Percentiles rank a stretch among this genome's conserved stretches.
These are phyloP conservation scores for Stagonosporopsis cucurbitacearum DNA, from an alignment of 2,329 filamentous ascomycete species.

Conservation along the genomic window DNA sequence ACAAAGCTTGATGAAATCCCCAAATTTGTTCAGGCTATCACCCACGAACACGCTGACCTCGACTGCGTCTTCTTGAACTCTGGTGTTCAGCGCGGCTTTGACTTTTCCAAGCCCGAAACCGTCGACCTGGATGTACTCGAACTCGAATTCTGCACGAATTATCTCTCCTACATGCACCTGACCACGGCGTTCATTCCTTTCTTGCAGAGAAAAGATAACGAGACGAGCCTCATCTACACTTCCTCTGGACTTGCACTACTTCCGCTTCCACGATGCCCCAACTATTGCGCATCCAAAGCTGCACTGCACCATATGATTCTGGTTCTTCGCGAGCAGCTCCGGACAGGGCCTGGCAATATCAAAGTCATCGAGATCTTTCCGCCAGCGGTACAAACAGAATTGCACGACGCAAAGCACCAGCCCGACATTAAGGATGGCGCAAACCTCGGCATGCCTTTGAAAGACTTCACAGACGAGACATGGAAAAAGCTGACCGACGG, in stretches of 20 bases:
- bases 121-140: slow-evolving; percentile 54
- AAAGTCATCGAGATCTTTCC: slow-evolving; percentile 64
- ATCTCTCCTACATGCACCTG: slow-evolving; percentile 57
- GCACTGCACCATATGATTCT: slow-evolving; percentile 63
- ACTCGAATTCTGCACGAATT: slow-evolving; percentile 59
- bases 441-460: slow-evolving; percentile 61
- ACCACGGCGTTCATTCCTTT: slow-evolving; percentile 59
- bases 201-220: slow-evolving; percentile 53
- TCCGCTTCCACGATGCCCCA: slow-evolving; percentile 56
- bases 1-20: slow-evolving; percentile 57
- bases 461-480: slow-evolving; percentile 59
- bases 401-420: slow-evolving; percentile 63
- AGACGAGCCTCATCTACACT: slow-evolving; percentile 56
- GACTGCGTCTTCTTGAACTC: slow-evolving; percentile 62
- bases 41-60: slow-evolving; percentile 56
- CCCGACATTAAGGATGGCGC: slow-evolving; percentile 59
- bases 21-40: slow-evolving; percentile 52
- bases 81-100: slow-evolving; percentile 59
- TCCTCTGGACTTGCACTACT: slow-evolving; percentile 60
- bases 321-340: slow-evolving; percentile 58
- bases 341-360: slow-evolving; percentile 53
- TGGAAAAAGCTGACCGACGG: slow-evolving; percentile 55
- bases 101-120: slow-evolving; percentile 57
- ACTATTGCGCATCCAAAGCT: slow-evolving; percentile 64
- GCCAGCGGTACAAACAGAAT: slow-evolving; percentile 63